Percentiles rank a stretch among this genome's conserved stretches.
These are phyloP conservation scores for Dothistroma pini DNA, from an alignment of 2,329 filamentous ascomycete species.

Conservation along the genomic window DNA sequence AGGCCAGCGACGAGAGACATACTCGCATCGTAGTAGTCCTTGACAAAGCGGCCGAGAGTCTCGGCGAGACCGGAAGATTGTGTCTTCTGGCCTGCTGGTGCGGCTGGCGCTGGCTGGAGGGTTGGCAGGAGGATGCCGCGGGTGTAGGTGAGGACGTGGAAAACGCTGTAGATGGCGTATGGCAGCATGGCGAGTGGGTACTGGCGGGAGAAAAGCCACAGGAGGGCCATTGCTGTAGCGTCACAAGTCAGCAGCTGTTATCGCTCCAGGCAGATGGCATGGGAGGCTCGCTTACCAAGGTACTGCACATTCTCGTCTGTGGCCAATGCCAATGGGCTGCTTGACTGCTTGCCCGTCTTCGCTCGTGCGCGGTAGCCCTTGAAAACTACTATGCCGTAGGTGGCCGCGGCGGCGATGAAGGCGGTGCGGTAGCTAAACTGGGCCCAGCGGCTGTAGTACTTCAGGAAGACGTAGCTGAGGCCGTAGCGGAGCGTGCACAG, in stretches of 20 bases:
- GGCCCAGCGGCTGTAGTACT: slow-evolving; percentile 74
- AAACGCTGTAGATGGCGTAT: slow-evolving; percentile 94
- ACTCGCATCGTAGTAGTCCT: slow-evolving; percentile 94
- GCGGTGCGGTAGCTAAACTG: slow-evolving; percentile 83
- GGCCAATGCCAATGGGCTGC: slow-evolving; percentile 63
- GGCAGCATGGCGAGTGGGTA: slow-evolving; percentile 86
- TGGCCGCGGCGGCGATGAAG: slow-evolving; percentile 83
- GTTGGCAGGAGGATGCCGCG: slow-evolving; percentile 91
- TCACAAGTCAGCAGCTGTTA: slow-evolving; percentile 6
- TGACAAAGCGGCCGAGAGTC: slow-evolving; percentile 86
- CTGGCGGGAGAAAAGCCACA: slow-evolving; percentile 92
- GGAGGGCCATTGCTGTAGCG: slow-evolving; percentile 74
- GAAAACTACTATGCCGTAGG: slow-evolving; percentile 98
- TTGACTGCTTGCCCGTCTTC: slow-evolving; percentile 62
- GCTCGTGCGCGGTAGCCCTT: slow-evolving; percentile 89
- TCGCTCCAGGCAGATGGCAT: background rate
- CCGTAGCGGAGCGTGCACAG: slow-evolving; percentile 77
- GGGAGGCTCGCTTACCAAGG: slow-evolving; percentile 61
- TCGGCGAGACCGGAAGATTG: slow-evolving; percentile 67
- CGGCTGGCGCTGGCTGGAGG: slow-evolving; percentile 62
- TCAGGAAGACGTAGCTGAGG: slow-evolving; percentile 84
- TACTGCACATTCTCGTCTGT: slow-evolving; percentile 98
- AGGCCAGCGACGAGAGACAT: slow-evolving; percentile 90
- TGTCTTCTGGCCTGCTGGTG: slow-evolving; percentile 53
- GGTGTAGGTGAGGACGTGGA: slow-evolving; percentile 96